Conservation (phyloP, 2,329 filamentous ascomycete genomes). For the Zymoseptoria ardabiliae region DNA sequence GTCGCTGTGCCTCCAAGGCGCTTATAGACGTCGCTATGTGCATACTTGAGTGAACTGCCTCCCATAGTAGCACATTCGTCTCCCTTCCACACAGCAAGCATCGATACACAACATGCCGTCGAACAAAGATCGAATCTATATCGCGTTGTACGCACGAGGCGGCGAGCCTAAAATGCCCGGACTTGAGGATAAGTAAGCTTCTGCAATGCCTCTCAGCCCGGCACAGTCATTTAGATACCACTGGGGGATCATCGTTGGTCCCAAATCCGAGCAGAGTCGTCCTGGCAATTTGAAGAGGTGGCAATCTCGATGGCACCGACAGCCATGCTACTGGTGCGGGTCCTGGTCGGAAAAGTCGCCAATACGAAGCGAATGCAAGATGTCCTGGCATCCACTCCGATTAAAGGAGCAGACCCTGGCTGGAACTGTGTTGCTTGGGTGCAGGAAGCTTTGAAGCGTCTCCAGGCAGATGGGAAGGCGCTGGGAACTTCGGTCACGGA, state of each 20-base stretch:
- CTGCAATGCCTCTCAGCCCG: background rate
- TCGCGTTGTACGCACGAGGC: slow-evolving; percentile 6
- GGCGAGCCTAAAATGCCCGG: background rate
- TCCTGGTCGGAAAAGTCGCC: too few relatives aligned
- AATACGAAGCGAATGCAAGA: too few relatives aligned
- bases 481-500: slow-evolving; percentile 28
- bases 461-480: slow-evolving; percentile 25
- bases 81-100: too few relatives aligned
- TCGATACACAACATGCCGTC: background rate
- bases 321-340: too few relatives aligned
- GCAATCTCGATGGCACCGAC: too few relatives aligned
- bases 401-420: too few relatives aligned
- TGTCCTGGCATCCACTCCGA: too few relatives aligned
- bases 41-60: too few relatives aligned
- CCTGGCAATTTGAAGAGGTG: too few relatives aligned
- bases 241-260: slow-evolving; percentile 7
- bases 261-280: slow-evolving; percentile 29
- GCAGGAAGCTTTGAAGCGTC: slow-evolving; percentile 33
- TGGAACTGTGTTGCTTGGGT: slow-evolving; percentile 40
- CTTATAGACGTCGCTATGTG: too few relatives aligned
- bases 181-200: background rate
- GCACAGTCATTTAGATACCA: slow-evolving; percentile 1
- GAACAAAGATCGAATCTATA: slow-evolving; percentile 6
- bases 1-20: too few relatives aligned
- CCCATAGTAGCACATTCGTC: too few relatives aligned